Evolutionary conservation across 1,284 basidiomycete species (phyloP).

Genomic region (Malassezia restricta): DNA sequence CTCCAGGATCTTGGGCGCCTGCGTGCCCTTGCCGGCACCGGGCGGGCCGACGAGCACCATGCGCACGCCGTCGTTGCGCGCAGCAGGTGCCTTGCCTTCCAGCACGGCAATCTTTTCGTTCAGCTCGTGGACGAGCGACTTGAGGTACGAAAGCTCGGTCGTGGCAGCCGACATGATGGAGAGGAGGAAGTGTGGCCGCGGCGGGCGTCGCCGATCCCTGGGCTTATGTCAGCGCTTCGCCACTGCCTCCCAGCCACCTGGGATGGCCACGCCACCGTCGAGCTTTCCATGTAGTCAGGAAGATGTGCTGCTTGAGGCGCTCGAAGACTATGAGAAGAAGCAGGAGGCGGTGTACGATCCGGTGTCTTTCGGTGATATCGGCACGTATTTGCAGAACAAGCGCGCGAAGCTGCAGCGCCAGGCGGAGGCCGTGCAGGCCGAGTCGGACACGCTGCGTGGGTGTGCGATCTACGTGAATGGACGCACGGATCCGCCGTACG

Average conservation of each 20-base stretch:
- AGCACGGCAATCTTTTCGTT: slow-evolving; percentile 37
- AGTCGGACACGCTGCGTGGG: slow-evolving; percentile 13
- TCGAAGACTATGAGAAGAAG: neutral
- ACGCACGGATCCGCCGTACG: slow-evolving; percentile 72
- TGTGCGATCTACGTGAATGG: slow-evolving; percentile 61
- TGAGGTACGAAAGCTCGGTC: slow-evolving; percentile 38
- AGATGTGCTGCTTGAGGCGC: slow-evolving; percentile 2
- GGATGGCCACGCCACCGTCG: neutral
- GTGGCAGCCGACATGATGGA: slow-evolving; percentile 2
- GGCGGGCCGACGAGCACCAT: slow-evolving; percentile 91
- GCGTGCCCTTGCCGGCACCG: slow-evolving; percentile 97
- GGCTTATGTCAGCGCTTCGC: neutral
- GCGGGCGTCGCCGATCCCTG: neutral
- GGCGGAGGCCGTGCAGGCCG: slow-evolving; percentile 3
- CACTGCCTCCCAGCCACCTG: no score
- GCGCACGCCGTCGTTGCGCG: slow-evolving; percentile 48
- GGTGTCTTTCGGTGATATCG: slow-evolving; percentile 66
- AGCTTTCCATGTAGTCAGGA: slow-evolving; percentile 5
- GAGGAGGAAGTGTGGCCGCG: neutral
- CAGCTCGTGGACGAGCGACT: slow-evolving; percentile 39
- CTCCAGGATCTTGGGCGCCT: slow-evolving; percentile 82
- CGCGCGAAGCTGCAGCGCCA: slow-evolving; percentile 57
- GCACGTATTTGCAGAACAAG: slow-evolving; percentile 78
- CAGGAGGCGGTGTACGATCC: slow-evolving; percentile 56
- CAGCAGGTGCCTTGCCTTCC: slow-evolving; percentile 22